Conservation (phyloP, 345 rosid species). For the Eucalyptus leucophloia region DNA sequence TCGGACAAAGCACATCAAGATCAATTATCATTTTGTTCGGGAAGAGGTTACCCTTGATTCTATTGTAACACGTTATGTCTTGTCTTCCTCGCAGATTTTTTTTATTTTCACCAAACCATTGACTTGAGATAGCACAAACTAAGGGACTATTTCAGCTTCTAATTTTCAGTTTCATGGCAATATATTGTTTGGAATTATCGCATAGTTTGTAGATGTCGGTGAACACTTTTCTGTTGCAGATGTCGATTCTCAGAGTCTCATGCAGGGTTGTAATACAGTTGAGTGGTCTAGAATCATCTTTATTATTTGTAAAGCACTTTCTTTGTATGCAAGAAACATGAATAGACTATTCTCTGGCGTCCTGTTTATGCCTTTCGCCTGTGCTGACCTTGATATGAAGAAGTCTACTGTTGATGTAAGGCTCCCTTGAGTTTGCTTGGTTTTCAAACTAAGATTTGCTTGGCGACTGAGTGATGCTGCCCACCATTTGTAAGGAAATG, state of each 20-base stretch:
- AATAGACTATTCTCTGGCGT: neutral
- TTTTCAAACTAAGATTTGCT: neutral
- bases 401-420: neutral
- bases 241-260: neutral
- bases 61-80: neutral
- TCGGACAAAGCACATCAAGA: neutral
- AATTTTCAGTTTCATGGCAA: neutral
- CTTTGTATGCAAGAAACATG: neutral
- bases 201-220: neutral
- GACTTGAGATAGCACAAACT: neutral
- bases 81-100: neutral
- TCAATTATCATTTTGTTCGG: neutral
- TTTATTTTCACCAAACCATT: neutral
- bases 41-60: neutral
- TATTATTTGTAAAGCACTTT: neutral
- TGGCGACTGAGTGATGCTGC: neutral
- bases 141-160: neutral
- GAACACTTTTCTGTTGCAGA: neutral
- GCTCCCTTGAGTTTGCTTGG: neutral
- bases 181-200: neutral
- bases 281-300: neutral
- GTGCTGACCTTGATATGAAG: neutral
- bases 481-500: neutral
- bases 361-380: neutral
- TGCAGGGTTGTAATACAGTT: neutral